Evolutionary conservation across 441 rosid species (phyloP), one percentile per base, ranked within the genome.

Genomic region (Mallotus repandus): DNA sequence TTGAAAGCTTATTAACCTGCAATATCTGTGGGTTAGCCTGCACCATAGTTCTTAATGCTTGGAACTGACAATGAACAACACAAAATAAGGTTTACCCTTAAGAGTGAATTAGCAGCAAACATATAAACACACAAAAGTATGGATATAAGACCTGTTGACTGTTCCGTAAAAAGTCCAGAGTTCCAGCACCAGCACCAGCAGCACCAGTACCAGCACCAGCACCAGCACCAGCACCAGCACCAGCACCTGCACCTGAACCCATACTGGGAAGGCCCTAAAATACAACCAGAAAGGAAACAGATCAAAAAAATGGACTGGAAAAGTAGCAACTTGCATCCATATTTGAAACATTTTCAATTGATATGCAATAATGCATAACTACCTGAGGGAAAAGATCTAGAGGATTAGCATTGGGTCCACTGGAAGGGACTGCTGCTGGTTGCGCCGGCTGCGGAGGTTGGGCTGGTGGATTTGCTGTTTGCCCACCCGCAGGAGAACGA

Each of bases 311-410:
- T n/a, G 43, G 13, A 16, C 0, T 7, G 22, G 25, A 2, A 2
- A 19, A 55, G 35, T 41, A 56, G 22, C 7, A 38, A 32, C n/a
- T 54, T 21, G 32, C 18, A 54, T 46, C 68, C 38, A 46, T 19
- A 5, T 21, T 63, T 5, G 12, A n/a, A 2, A 55, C 13, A n/a
- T 10, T 11, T 25, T 12, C 29, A 11, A 7, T 63, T 55, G 9
- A n/a, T 38, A 9, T 38, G 25, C 6, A 14, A 56, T 19, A 32
- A 55, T 65, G 48, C 41, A 69, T 53, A 71, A 50, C 29, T 74
- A 88, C 99, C 93, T 91, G 99, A 25, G 99, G 99, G 81, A 94
- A 94, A 75, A 94, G 93, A 78, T 94, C 91, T 57, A 94, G 77
- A n/a, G 98, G 98, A 83, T 91, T 92, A 21, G 97, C 93, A 88